Conservation (phyloP, 768 basidiomycete genomes). For the Mrakia gelida region DNA sequence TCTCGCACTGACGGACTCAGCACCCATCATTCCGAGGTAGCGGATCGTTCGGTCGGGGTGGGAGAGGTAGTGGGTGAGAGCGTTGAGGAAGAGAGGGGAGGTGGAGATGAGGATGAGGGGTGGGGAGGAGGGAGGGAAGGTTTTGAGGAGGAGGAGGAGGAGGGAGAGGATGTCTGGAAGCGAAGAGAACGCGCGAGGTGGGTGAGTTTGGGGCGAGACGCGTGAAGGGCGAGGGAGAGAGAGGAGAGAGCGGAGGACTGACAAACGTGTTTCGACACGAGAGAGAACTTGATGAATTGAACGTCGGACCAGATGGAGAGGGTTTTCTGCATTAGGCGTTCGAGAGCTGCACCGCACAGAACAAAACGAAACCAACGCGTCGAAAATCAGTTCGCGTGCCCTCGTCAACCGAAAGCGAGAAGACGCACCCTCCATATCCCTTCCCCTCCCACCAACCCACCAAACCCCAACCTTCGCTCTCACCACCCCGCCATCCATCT, state of each 20-base stretch:
- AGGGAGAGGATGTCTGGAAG: slow-evolving; percentile 61
- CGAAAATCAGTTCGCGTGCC: slow-evolving; percentile 3
- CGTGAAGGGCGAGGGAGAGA: too few relatives aligned
- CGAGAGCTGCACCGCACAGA: slow-evolving; percentile 38
- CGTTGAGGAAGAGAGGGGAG: slow-evolving; percentile 22
- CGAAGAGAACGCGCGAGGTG: background rate
- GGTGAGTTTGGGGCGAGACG: slow-evolving; percentile 4
- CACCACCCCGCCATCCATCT: slow-evolving; percentile 55
- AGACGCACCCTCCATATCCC: slow-evolving; percentile 45
- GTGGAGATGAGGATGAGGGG: slow-evolving; percentile 51
- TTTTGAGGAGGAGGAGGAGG: slow-evolving; percentile 62
- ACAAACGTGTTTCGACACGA: slow-evolving; percentile 72
- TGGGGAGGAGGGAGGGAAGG: slow-evolving; percentile 65
- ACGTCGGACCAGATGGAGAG: slow-evolving; percentile 68
- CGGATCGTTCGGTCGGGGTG: slow-evolving; percentile 73
- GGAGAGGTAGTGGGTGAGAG: slow-evolving; percentile 56
- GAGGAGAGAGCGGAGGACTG: slow-evolving; percentile 40
- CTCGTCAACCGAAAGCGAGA: slow-evolving; percentile 49
- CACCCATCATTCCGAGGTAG: slow-evolving; percentile 85
- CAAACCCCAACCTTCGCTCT: slow-evolving; percentile 57
- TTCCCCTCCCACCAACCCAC: slow-evolving; percentile 58
- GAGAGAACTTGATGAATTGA: slow-evolving; percentile 74
- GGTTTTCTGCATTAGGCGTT: slow-evolving; percentile 38
- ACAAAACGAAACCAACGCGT: background rate
- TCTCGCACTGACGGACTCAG: slow-evolving; percentile 56